Base-by-base conservation (phyloP, 331 rosid species). In the Erythrophleum ivorense region DNA sequence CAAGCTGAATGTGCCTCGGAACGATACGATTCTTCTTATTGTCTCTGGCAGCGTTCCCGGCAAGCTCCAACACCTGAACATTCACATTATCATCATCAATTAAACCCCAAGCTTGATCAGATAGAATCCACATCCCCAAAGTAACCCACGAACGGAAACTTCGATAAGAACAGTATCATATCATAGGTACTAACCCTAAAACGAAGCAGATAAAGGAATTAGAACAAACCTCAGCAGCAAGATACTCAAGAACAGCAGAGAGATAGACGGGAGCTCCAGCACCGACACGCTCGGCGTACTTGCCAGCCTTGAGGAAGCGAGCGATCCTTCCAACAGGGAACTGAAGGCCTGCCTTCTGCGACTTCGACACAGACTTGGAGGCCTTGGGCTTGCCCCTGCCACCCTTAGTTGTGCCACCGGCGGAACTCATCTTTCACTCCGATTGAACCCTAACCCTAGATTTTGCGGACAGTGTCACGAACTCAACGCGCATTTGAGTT, bases 251-350 rank as follows among this genome's bases (percentile, higher is more conserved):
- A 0, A 96, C 99, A 0, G 99, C 98, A 3, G 99, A 89, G 4
- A 96, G 96, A 9, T 96, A 96, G 0, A 96, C 99, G 0, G 99
- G 99, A 71, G 99, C 98, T 4, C 99, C 99, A 0, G 98, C 99
- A 16, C 99, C 99, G 0, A 96, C 99, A 36, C 99, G 97, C 46
- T 96, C 98, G 2, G 99, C 99, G 24, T 96, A 96, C 81, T 96
- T 94, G 0, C 99, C 99, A 0, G 97, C 91, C 82, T 96, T 96
- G 2, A 96, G 88, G 64, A 93, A 96, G 45, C 99, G 86, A 0
- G 99, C 97, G 76, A 96, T 96, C 73, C 99, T 86, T 1, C 99
- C 99, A 0, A 96, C 99, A 2, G 99, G 99, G 8, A 96, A 96
- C 73, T 94, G 99, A 29, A 94, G 98, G 3, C 98, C 97, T 0